Evolutionary conservation across 192 early-diverging fungal species (phyloP).

Genomic region (Rhizophagus clarus): DNA sequence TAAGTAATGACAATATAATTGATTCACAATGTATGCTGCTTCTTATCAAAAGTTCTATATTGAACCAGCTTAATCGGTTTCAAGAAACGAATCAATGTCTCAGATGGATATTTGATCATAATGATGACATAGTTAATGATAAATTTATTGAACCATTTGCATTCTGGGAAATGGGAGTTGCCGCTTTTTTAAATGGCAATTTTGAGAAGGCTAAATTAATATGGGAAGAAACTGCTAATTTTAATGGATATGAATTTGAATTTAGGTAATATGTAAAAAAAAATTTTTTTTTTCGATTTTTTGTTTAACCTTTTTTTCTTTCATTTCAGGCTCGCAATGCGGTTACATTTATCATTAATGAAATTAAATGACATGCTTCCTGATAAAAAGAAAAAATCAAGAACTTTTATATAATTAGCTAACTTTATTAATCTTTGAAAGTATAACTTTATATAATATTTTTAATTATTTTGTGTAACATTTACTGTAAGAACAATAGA

Average conservation of each 20-base stretch:
- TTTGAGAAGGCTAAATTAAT: conserved; percentile 35
- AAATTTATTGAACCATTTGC: conserved; percentile 56
- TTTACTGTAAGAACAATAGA: too few species aligned
- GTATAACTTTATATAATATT: too few species aligned
- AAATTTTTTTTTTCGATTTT: neutral
- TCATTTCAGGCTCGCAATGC: neutral
- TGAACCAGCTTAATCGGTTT: conserved; percentile 45
- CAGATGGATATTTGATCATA: conserved; percentile 53
- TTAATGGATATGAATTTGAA: conserved; percentile 54
- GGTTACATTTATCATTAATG: conserved; percentile 13
- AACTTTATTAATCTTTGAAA: too few species aligned
- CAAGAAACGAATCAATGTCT: conserved; percentile 42
- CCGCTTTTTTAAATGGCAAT: conserved; percentile 41
- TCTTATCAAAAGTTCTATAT: conserved; percentile 50
- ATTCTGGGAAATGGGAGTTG: conserved; percentile 55
- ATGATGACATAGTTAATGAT: conserved; percentile 39
- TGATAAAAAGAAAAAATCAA: too few species aligned
- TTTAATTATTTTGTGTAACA: too few species aligned
- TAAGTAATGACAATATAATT: conserved; percentile 35
- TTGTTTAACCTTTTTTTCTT: neutral
- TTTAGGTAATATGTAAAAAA: conserved; percentile 32
- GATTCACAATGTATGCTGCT: conserved; percentile 45
- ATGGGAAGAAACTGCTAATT: conserved; percentile 48
- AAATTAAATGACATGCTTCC: conserved; percentile 12
- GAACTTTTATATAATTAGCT: too few species aligned